Percentiles rank a stretch among this genome's conserved stretches.
Conservation (phyloP, 2,329 filamentous ascomycete species). For the Mariannaea sp. region DNA sequence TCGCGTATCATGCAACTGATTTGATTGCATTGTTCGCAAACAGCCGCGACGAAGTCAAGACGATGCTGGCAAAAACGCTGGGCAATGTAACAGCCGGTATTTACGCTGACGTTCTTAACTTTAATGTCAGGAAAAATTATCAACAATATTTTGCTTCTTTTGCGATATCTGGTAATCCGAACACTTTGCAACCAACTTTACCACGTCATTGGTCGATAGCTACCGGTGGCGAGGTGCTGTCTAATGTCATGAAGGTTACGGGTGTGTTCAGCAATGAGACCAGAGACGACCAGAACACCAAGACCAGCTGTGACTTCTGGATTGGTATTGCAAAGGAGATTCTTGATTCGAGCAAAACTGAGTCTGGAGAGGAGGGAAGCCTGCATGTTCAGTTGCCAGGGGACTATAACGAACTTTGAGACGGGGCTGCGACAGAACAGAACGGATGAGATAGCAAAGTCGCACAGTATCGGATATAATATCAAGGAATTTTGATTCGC, state of each 20-base stretch:
- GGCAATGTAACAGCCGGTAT: background rate
- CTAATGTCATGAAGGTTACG: background rate
- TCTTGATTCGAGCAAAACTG: too few relatives aligned
- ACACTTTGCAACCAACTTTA: background rate
- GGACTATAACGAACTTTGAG: too few relatives aligned
- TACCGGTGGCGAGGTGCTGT: background rate
- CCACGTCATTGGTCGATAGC: background rate
- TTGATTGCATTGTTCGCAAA: constrained; percentile 11
- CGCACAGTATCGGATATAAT: too few relatives aligned
- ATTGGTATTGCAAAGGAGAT: background rate
- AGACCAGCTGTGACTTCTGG: background rate
- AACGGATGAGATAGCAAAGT: too few relatives aligned
- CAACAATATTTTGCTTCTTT: background rate
- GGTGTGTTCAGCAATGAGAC: background rate
- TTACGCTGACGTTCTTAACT: background rate
- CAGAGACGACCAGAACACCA: background rate
- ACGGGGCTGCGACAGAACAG: too few relatives aligned
- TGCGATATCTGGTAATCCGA: background rate
- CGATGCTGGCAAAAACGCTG: background rate
- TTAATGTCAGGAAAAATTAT: background rate
- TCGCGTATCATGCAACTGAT: constrained; percentile 6
- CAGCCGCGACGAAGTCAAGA: background rate
- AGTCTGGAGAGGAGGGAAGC: too few relatives aligned
- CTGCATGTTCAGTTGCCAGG: too few relatives aligned
- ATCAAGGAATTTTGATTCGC: too few relatives aligned